Evolutionary conservation across 352 stramenopile genomes (phyloP), one percentile per base, ranked within the genome.

Genomic region (Globisporangium ultimum): DNA sequence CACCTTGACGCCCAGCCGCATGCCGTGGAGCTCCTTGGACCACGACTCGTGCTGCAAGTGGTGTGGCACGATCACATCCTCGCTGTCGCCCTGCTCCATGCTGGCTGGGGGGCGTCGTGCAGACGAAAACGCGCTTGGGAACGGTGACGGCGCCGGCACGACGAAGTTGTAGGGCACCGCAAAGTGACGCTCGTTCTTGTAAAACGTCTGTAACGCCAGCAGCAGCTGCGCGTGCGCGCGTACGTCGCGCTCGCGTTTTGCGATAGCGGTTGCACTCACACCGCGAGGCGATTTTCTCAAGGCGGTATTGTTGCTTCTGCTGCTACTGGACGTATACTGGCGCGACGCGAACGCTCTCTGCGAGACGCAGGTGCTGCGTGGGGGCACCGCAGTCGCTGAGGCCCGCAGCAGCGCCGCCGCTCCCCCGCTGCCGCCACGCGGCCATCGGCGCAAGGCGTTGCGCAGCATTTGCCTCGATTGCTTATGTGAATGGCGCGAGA

Each of bases 131-230:
- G 21, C 72, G 61, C 10, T 71, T 58, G 58, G 71, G 68, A 65
- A 69, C 43, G 65, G 68, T 67, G 53, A 67, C 38, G 70, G 65
- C 3, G 50, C 51, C 6, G 80, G 72, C 18, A 79, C 66, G 17
- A 70, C 58, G 41, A 76, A 83, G 46, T 42, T 51, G 34, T 66
- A 62, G 14, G 74, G 84, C 0, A 93, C 75, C 21, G 80, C 78
- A 46, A 90, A 93, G 55, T 93, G 84, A 0, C 46, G 46, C 66
- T 91, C 75, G 3, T 83, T 61, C 11, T 70, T 52, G 53, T 83
- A 60, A 55, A 93, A 93, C 4, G 69, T 71, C 15, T 64, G 71
- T 11, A 93, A 42, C 12, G 73, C 84, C 2, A 62, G 55, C n/a
- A 84, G 67, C 20, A 92, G 45, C 47, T 75, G 66, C 32, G 58